Percentiles rank a stretch among this genome's conserved stretches.
Conservation (phyloP, 106 monocot genomes). For the Dendrobium chrysotoxum region DNA sequence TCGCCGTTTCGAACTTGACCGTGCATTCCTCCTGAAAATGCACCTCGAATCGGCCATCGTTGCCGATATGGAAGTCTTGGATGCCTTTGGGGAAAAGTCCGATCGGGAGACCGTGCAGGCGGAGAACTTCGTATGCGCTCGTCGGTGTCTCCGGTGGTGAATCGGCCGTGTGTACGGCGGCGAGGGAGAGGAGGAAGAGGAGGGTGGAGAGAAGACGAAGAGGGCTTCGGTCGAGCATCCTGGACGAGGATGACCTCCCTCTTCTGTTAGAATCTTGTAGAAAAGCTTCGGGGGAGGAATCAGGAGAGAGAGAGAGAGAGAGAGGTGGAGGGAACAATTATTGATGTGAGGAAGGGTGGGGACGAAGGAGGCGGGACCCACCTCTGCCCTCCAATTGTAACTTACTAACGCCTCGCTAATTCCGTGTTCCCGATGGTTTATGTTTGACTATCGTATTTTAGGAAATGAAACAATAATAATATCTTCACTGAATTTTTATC, state of each 20-base stretch:
- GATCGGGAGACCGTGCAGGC: constrained; percentile 34
- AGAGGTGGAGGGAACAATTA: not conserved
- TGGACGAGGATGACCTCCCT: not conserved
- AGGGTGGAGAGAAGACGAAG: too few species aligned
- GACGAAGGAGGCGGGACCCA: not conserved
- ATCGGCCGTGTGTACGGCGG: not conserved
- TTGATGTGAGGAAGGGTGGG: constrained; percentile 6
- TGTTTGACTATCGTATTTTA: too few species aligned
- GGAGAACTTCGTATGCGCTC: constrained; percentile 35
- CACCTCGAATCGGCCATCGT: constrained; percentile 29
- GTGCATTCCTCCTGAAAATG: constrained; percentile 36
- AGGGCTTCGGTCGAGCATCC: not conserved
- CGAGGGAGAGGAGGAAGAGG: not conserved
- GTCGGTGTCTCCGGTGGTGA: not conserved
- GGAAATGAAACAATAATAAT: too few species aligned
- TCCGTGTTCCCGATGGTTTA: too few species aligned
- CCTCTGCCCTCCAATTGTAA: not conserved
- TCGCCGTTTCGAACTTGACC: constrained; percentile 39
- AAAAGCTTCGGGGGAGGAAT: not conserved
- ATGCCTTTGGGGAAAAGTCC: constrained; percentile 40
- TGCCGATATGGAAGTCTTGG: constrained; percentile 15
- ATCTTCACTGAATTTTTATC: too few species aligned
- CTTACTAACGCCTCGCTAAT: not conserved
- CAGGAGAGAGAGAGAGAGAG: not conserved
- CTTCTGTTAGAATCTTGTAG: not conserved